Percentiles rank a stretch among this genome's conserved stretches.
Conservation (phyloP, 257 asterid genomes). For the Nicotiana undulata region DNA sequence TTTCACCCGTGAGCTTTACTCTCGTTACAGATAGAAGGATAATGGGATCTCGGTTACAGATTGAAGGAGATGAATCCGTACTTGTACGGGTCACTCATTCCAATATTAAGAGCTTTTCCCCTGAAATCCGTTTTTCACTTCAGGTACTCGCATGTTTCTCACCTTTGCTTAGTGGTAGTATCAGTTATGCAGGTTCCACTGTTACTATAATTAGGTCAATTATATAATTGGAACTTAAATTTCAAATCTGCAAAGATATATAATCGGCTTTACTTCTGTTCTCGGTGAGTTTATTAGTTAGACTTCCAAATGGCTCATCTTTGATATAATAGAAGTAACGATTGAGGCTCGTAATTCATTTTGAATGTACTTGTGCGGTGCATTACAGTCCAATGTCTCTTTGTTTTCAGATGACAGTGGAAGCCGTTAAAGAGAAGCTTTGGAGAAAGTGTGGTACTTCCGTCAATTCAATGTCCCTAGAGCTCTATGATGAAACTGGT, state of each 20-base stretch:
- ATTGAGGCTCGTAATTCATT: neutral
- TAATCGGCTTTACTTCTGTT: neutral
- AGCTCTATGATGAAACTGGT: slow-evolving; percentile 74
- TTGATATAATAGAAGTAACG: neutral
- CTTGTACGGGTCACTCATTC: slow-evolving; percentile 66
- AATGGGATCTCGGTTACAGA: slow-evolving; percentile 56
- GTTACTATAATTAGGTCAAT: neutral
- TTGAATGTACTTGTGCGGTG: neutral
- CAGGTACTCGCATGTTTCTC: slow-evolving; percentile 30
- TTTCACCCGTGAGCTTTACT: too few relatives aligned
- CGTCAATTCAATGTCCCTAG: slow-evolving; percentile 71
- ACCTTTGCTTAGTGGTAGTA: neutral
- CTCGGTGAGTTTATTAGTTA: neutral
- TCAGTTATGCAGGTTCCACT: neutral
- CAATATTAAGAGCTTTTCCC: slow-evolving; percentile 75
- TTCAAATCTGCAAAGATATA: neutral
- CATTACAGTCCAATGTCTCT: neutral
- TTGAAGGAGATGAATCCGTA: slow-evolving; percentile 73
- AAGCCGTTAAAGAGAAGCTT: slow-evolving; percentile 80
- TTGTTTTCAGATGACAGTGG: slow-evolving; percentile 60
- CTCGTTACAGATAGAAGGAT: neutral
- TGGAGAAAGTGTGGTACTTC: slow-evolving; percentile 96
- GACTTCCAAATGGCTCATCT: neutral
- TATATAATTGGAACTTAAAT: neutral
- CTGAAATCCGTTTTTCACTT: slow-evolving; percentile 65